Evolutionary conservation across 192 early-diverging fungal genomes (phyloP).

Genomic region (Entomortierella lignicola): DNA sequence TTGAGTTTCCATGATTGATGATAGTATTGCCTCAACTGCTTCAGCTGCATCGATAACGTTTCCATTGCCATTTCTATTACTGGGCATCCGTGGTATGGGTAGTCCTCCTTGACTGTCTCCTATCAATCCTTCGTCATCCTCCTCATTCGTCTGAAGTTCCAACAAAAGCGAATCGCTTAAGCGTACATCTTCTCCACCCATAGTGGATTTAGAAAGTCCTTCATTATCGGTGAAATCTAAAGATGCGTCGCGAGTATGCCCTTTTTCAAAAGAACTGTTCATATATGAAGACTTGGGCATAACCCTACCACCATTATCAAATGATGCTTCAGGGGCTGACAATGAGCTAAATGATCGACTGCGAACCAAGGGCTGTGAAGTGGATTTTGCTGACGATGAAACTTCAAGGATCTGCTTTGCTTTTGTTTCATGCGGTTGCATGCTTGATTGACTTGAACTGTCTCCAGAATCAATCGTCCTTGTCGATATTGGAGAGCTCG

Average conservation of each 20-base stretch:
- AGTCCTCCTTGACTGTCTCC: constrained; percentile 13
- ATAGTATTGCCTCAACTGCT: constrained; percentile 67
- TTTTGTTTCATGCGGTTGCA: constrained; percentile 1
- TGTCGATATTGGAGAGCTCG: constrained; percentile 27
- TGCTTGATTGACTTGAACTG: background rate
- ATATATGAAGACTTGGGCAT: background rate
- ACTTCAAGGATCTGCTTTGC: constrained; percentile 28
- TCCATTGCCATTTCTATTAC: constrained; percentile 2
- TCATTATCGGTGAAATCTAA: constrained; percentile 17
- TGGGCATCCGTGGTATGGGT: constrained; percentile 21
- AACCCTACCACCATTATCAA: background rate
- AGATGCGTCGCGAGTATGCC: constrained; percentile 6
- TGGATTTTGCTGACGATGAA: background rate
- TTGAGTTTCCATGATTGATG: constrained; percentile 62
- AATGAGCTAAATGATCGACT: constrained; percentile 37
- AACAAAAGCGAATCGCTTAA: constrained; percentile 24
- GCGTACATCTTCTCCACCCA: background rate
- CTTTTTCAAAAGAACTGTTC: background rate
- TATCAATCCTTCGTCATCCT: constrained; percentile 11
- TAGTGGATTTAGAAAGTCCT: background rate
- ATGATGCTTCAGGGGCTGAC: constrained; percentile 10
- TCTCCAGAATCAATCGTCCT: constrained; percentile 8
- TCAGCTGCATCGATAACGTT: constrained; percentile 59
- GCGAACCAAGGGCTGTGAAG: background rate
- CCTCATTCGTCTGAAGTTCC: constrained; percentile 31